These are phyloP conservation scores for Aspergillus conjunctus DNA, from an alignment of 495 filamentous ascomycete genomes.

Conservation along the genomic window DNA sequence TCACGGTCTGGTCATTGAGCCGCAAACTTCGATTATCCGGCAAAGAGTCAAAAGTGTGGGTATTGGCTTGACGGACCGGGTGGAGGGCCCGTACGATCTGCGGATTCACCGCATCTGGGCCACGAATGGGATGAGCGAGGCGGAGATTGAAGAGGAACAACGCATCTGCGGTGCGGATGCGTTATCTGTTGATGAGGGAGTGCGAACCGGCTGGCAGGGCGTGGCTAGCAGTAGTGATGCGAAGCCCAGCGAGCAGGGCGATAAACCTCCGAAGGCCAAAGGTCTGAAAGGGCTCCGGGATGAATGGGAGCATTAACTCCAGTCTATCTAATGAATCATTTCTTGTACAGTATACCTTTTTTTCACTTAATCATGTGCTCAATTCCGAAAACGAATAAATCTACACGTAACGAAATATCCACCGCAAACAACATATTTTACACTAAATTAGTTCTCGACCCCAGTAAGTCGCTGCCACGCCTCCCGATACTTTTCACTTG, in stretches of 20 bases:
- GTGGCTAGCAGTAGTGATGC: background rate
- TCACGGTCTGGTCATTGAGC: conserved; percentile 84
- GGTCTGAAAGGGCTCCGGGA: conserved; percentile 41
- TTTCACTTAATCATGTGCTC: background rate
- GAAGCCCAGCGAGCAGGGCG: conserved; percentile 13
- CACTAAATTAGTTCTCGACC: conserved; percentile 27
- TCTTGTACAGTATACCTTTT: conserved; percentile 29
- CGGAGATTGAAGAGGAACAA: conserved; percentile 43
- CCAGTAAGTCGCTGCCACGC: conserved; percentile 73
- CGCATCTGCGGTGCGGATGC: conserved; percentile 48
- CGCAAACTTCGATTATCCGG: conserved; percentile 81
- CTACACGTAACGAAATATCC: no score
- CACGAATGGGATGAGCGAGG: conserved; percentile 49
- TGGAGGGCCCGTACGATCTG: conserved; percentile 84
- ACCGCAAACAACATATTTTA: background rate
- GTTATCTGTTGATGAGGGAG: conserved; percentile 46
- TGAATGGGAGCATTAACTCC: conserved; percentile 39
- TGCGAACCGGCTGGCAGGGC: conserved; percentile 35
- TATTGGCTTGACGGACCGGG: conserved; percentile 83
- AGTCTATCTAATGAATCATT: conserved; percentile 3
- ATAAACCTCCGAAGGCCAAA: conserved; percentile 30
- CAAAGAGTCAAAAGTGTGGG: conserved; percentile 84
- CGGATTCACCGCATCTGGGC: conserved; percentile 84
- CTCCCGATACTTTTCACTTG: conserved; percentile 66
- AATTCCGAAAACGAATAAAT: no score